A percentile compares a stretch with the other conserved stretches of the same genome.
These are phyloP conservation scores for Sugiyamaella smithiae DNA, from an alignment of 805 yeast species.

Conservation along the genomic window DNA sequence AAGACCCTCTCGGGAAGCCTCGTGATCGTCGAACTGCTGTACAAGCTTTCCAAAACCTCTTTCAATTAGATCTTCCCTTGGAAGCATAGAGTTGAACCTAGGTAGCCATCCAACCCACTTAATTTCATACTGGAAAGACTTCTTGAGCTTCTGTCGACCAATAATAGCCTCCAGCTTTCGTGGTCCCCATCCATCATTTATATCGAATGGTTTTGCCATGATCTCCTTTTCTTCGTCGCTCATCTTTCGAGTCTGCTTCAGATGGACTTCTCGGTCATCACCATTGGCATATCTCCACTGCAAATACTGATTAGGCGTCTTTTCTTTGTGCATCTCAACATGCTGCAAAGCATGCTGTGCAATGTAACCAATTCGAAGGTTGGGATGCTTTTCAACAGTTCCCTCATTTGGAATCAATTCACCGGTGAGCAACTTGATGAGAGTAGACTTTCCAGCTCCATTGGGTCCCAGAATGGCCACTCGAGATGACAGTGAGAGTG, in stretches of 20 bases:
- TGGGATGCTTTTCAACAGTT: constrained; percentile 95
- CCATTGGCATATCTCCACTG: constrained; percentile 99
- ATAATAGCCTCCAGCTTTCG: constrained; percentile 90
- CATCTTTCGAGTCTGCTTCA: constrained; percentile 89
- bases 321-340: constrained; percentile 95
- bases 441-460: constrained; percentile 99
- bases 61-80: constrained; percentile 75
- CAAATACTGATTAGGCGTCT: constrained; percentile 94
- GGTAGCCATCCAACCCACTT: constrained; percentile 94
- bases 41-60: constrained; percentile 88
- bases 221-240: constrained; percentile 72
- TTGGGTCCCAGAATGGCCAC: constrained; percentile 97
- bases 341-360: constrained; percentile 98
- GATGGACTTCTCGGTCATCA: constrained; percentile 93
- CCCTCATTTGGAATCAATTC: constrained; percentile 86
- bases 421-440: constrained; percentile 94
- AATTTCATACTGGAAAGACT: constrained; percentile 93
- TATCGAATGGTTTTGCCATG: constrained; percentile 74
- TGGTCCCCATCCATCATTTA: constrained; percentile 83
- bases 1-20: constrained; percentile 98
- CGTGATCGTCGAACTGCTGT: constrained; percentile 97
- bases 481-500: constrained; percentile 92
- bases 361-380: constrained; percentile 95
- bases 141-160: constrained; percentile 95
- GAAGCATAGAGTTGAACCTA: constrained; percentile 89